Evolutionary conservation across 192 early-diverging fungal genomes (phyloP).

Genomic region (Coemansia sp.): DNA sequence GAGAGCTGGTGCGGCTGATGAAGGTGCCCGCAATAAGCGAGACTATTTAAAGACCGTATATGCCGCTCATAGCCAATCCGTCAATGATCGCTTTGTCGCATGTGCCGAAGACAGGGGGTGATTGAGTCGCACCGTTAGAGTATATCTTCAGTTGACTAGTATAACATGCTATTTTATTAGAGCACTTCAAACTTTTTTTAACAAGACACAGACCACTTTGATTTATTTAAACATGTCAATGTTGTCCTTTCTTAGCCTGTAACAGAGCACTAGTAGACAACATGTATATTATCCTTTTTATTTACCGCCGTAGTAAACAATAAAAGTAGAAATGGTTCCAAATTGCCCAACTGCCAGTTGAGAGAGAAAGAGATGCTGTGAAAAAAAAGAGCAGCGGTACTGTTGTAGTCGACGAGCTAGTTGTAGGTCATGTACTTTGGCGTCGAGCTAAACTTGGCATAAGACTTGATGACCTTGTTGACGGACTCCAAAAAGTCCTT

Average conservation of each 20-base stretch:
- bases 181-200: background rate
- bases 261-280: background rate
- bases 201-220: background rate
- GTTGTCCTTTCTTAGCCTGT: background rate
- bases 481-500: slow-evolving; percentile 99
- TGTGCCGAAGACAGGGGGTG: background rate
- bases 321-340: background rate
- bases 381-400: background rate
- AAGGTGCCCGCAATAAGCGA: background rate
- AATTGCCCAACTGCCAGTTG: background rate
- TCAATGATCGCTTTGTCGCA: background rate
- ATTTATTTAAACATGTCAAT: background rate
- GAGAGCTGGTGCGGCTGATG: background rate
- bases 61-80: too few relatives aligned
- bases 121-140: background rate
- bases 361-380: slow-evolving; percentile 1
- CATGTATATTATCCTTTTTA: background rate
- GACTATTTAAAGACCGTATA: background rate
- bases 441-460: slow-evolving; percentile 98
- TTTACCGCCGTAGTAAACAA: background rate
- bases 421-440: slow-evolving; percentile 91
- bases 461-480: slow-evolving; percentile 99
- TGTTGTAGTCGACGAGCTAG: slow-evolving; percentile 28
- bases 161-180: background rate
- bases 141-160: background rate